Conservation (phyloP, 768 basidiomycete species). For the Lentinula boryana region DNA sequence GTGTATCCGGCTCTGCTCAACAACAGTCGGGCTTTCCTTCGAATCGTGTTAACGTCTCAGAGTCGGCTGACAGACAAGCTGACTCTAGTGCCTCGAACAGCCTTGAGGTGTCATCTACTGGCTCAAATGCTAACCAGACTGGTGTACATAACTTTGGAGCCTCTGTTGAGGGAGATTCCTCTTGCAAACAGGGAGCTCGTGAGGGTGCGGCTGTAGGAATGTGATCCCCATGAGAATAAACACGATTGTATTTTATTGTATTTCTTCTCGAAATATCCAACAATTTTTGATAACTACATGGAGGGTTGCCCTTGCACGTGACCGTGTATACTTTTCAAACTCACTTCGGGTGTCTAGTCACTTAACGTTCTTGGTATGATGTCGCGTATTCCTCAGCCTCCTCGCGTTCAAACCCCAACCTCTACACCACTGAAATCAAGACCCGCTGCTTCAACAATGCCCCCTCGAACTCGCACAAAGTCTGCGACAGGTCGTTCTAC, state of each 20-base stretch:
- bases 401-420: conserved; percentile 4
- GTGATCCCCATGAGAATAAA: background rate
- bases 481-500: conserved; percentile 15
- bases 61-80: background rate
- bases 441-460: conserved; percentile 5
- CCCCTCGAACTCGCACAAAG: conserved; percentile 26
- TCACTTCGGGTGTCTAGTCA: background rate
- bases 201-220: background rate
- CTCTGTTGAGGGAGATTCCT: background rate
- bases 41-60: background rate
- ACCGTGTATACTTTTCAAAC: background rate
- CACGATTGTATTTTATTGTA: background rate
- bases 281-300: too few relatives aligned
- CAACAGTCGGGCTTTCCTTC: background rate
- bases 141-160: background rate
- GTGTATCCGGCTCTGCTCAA: background rate
- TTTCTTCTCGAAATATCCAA: background rate
- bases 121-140: background rate
- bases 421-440: background rate
- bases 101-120: background rate
- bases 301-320: background rate
- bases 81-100: background rate
- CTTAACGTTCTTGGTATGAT: conserved; percentile 16
- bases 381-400: conserved; percentile 35
- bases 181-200: background rate